Base-by-base conservation (phyloP, 179 eudicot species). In the Silene coronaria region DNA sequence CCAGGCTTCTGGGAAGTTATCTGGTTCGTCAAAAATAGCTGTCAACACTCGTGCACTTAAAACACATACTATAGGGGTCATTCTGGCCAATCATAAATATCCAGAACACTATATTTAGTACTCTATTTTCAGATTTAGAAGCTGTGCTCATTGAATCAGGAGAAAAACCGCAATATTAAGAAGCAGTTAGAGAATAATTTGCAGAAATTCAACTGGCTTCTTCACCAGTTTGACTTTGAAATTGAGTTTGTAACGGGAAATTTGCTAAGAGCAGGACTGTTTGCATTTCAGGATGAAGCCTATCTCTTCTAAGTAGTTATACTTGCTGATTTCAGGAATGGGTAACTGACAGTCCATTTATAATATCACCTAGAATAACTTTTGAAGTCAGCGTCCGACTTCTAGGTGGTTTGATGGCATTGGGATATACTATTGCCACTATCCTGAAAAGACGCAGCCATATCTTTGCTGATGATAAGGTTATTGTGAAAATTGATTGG, bases 341-440 rank as follows among this genome's bases (percentile, higher is more conserved):
- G 97, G 98, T 94, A 38, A 91, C 96, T 0, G 98, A 94, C 81
- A 85, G 85, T 78, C 98, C 96, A 14, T 91, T 94, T 74, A 94
- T 94, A 67, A 94, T 94, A 86, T 94, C 98, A 67, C 98, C 98
- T 73, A 87, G 98, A 81, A 91, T 94, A 65, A 90, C 92, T 70
- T 94, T 94, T 82, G 97, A 94, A 88, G 98, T 94, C 57, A 91
- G 96, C 71, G 98, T 94, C 26, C 96, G 97, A 55, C 97, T 94
- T 81, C 94, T 94, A 66, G 98, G 98, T 77, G 98, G 98, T 67
- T 77, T 94, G 75, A 94, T 94, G 97, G 97, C 96, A 70, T 84
- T 94, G 78, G 98, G 98, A 57, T 94, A 94, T 83, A 91, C 97
- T 59, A 94, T 94, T 77, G 98, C 97, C 34, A 69, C 96, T 71